These are phyloP conservation scores for Metarhizium album DNA, from an alignment of 2,329 filamentous ascomycete species.

Conservation along the genomic window DNA sequence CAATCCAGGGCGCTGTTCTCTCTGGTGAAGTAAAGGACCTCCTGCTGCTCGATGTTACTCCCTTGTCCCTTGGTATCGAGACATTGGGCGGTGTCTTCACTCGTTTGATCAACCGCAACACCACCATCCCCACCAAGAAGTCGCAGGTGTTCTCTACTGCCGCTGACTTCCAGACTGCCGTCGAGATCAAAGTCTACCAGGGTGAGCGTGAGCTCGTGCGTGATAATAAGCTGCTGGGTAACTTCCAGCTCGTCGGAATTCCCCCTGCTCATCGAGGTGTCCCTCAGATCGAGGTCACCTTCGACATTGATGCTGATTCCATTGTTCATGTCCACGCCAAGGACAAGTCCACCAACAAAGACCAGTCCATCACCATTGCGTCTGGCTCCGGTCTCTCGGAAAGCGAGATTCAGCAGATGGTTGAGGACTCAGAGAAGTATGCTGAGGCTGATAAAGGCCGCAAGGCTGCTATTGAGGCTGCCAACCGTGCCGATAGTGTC, in stretches of 20 bases:
- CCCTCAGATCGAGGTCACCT: constrained; percentile 94
- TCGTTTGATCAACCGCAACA: constrained; percentile 97
- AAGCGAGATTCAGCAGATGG: constrained; percentile 91
- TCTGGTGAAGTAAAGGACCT: constrained; percentile 96
- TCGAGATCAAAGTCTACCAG: constrained; percentile 99
- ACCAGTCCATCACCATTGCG: constrained; percentile 98
- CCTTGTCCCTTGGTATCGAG: constrained; percentile 95
- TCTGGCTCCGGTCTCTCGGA: constrained; percentile 96
- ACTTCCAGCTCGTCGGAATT: constrained; percentile 98
- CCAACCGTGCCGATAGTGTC: constrained; percentile 94
- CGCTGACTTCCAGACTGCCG: constrained; percentile 95
- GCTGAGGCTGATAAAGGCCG: constrained; percentile 92
- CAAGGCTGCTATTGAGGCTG: constrained; percentile 87
- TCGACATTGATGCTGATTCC: constrained; percentile 96
- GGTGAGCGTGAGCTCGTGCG: constrained; percentile 98
- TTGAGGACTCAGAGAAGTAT: constrained; percentile 95
- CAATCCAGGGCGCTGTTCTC: constrained; percentile 92
- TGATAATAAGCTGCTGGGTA: constrained; percentile 97
- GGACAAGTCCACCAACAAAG: constrained; percentile 99
- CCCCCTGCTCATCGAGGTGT: constrained; percentile 93
- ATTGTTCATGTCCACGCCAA: constrained; percentile 97
- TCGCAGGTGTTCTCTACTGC: constrained; percentile 95
- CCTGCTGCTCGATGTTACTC: constrained; percentile 86
- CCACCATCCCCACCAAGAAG: constrained; percentile 98
- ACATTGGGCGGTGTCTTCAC: constrained; percentile 97